Evolutionary conservation across 257 asterid genomes (phyloP).

Genomic region (Mitragyna speciosa): DNA sequence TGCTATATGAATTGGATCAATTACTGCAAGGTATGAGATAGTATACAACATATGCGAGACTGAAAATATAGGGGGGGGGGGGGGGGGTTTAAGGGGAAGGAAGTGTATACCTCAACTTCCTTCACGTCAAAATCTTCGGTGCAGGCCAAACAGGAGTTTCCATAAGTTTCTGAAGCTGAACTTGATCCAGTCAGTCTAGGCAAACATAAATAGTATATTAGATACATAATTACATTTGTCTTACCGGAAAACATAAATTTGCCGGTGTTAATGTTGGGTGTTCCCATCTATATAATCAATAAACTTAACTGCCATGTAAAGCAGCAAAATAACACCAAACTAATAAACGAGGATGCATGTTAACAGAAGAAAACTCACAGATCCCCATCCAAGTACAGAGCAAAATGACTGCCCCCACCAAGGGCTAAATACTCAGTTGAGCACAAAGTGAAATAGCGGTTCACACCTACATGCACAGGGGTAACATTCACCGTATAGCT

Average conservation of each 20-base stretch:
- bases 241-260: background rate
- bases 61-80: background rate
- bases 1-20: background rate
- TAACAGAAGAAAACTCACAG: constrained; percentile 54
- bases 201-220: background rate
- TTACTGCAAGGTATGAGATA: constrained; percentile 3
- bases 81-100: background rate
- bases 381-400: constrained; percentile 83
- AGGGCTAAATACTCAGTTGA: constrained; percentile 71
- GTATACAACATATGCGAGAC: background rate
- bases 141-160: constrained; percentile 74
- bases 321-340: background rate
- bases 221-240: background rate
- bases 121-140: constrained; percentile 68
- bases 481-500: background rate
- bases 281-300: background rate
- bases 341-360: background rate
- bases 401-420: constrained; percentile 96
- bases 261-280: background rate
- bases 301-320: background rate
- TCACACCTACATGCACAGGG: constrained; percentile 51
- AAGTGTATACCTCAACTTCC: constrained; percentile 73
- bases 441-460: constrained; percentile 85
- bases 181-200: constrained; percentile 79
- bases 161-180: constrained; percentile 84